These are phyloP conservation scores for Metschnikowia hibisci DNA, from an alignment of 805 yeast species.

Conservation along the genomic window DNA sequence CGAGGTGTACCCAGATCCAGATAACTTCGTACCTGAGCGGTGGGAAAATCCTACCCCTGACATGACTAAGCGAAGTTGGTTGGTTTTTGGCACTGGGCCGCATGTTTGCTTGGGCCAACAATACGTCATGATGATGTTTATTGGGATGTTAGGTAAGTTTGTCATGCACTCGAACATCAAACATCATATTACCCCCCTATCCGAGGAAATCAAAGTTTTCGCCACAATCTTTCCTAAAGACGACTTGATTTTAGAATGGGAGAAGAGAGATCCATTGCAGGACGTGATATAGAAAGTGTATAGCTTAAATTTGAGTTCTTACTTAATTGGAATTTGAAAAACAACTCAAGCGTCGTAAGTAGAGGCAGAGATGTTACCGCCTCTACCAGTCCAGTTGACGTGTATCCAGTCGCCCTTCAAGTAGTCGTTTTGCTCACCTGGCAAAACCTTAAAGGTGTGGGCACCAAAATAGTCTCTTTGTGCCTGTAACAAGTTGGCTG, in stretches of 20 bases:
- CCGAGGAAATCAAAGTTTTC: slow-evolving; percentile 92
- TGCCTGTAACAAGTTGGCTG: slow-evolving; percentile 98
- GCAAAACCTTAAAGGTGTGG: slow-evolving; percentile 94
- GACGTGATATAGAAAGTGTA: slow-evolving; percentile 3
- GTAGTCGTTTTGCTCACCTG: slow-evolving; percentile 71
- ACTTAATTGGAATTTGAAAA: not conserved
- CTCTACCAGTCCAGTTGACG: slow-evolving; percentile 98
- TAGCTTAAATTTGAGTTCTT: not conserved
- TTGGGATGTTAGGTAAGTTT: slow-evolving; percentile 89
- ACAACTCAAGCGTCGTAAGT: slow-evolving; percentile 78
- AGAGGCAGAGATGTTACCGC: slow-evolving; percentile 96
- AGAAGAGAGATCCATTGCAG: slow-evolving; percentile 52
- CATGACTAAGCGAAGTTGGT: slow-evolving; percentile 84
- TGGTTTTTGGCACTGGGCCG: slow-evolving; percentile 96
- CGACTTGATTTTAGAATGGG: slow-evolving; percentile 79
- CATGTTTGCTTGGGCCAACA: slow-evolving; percentile 95
- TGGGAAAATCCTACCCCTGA: slow-evolving; percentile 84
- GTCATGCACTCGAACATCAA: slow-evolving; percentile 73
- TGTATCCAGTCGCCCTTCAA: slow-evolving; percentile 87
- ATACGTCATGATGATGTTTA: slow-evolving; percentile 86
- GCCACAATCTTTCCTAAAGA: slow-evolving; percentile 98
- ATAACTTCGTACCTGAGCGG: slow-evolving; percentile 91
- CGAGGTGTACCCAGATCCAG: slow-evolving; percentile 93
- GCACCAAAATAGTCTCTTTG: slow-evolving; percentile 99
- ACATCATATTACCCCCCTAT: slow-evolving; percentile 76